phyloP scores from a whole-genome alignment of 805 yeast species.

The Metschnikowia kunwiensis region DNA sequence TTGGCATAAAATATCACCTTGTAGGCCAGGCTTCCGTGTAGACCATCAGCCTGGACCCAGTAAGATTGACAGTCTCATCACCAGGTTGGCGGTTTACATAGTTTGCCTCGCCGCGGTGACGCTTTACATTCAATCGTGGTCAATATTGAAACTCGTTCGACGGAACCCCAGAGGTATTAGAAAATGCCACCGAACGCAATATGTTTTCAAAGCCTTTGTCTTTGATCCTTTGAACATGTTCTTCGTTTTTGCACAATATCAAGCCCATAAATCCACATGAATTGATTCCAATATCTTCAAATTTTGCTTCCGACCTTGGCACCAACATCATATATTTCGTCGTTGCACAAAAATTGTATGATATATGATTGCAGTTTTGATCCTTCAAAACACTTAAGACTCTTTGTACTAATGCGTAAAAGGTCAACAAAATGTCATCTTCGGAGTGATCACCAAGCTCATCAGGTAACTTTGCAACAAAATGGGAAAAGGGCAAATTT shows the following conservation, averaged over 20 bases:
- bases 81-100: no score
- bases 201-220: constrained; percentile 48
- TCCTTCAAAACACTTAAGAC: constrained; percentile 65
- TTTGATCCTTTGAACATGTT: constrained; percentile 37
- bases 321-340: constrained; percentile 79
- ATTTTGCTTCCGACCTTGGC: constrained; percentile 67
- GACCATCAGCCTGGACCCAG: no score
- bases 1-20: no score
- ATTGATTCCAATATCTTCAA: constrained; percentile 62
- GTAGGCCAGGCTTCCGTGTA: no score
- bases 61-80: no score
- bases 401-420: constrained; percentile 69
- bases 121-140: no score
- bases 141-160: constrained; percentile 66
- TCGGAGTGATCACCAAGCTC: constrained; percentile 43
- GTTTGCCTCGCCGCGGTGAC: no score
- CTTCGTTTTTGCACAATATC: constrained; percentile 65
- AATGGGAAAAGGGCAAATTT: constrained; percentile 78
- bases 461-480: constrained; percentile 57
- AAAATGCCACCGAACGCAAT: constrained; percentile 65
- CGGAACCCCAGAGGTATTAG: constrained; percentile 53
- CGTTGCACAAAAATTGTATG: constrained; percentile 82
- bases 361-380: constrained; percentile 42
- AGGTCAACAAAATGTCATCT: constrained; percentile 63
- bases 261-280: constrained; percentile 80